These are phyloP conservation scores for Boletus reticuloceps DNA, from an alignment of 768 basidiomycete species.

Conservation along the genomic window DNA sequence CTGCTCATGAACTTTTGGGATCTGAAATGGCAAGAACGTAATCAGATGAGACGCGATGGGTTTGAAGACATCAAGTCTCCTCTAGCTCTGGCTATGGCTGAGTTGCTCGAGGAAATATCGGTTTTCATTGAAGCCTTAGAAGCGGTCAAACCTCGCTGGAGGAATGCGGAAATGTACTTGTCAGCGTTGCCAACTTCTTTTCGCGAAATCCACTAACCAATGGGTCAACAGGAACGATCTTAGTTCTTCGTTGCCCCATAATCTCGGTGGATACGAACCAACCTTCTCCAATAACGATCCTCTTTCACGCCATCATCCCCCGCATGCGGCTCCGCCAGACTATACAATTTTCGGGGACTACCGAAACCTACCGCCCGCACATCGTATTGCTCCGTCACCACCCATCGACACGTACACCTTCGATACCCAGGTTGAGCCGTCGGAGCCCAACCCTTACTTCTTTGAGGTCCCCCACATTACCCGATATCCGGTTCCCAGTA, in stretches of 20 bases:
- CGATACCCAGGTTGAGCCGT: conserved; percentile 9
- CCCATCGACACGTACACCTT: conserved; percentile 12
- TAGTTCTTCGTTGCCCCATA: conserved; percentile 26
- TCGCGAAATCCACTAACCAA: conserved; percentile 35
- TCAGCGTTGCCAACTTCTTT: conserved; percentile 27
- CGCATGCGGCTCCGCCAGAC: conserved; percentile 8
- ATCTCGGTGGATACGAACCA: conserved; percentile 22
- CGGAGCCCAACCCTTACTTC: conserved; percentile 18
- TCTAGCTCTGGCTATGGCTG: conserved; percentile 27
- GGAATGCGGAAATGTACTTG: conserved; percentile 33
- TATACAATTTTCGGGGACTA: conserved; percentile 14
- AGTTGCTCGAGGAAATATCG: conserved; percentile 28
- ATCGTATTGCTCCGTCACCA: conserved; percentile 6
- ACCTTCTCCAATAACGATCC: conserved; percentile 11
- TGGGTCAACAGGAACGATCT: conserved; percentile 24
- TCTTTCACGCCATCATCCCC: background rate
- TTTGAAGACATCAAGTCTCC: conserved; percentile 32
- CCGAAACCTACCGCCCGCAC: conserved; percentile 13
- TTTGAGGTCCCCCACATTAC: conserved; percentile 29
- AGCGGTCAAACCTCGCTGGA: conserved; percentile 28
- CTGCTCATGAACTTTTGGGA: conserved; percentile 61
- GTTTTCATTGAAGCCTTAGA: conserved; percentile 31
- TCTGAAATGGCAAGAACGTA: conserved; percentile 45
- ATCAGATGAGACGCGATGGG: conserved; percentile 20
- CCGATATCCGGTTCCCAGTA: conserved; percentile 24